Base-by-base conservation (phyloP, 1,284 basidiomycete species). In the Ceratorhiza oryzae-sativae region DNA sequence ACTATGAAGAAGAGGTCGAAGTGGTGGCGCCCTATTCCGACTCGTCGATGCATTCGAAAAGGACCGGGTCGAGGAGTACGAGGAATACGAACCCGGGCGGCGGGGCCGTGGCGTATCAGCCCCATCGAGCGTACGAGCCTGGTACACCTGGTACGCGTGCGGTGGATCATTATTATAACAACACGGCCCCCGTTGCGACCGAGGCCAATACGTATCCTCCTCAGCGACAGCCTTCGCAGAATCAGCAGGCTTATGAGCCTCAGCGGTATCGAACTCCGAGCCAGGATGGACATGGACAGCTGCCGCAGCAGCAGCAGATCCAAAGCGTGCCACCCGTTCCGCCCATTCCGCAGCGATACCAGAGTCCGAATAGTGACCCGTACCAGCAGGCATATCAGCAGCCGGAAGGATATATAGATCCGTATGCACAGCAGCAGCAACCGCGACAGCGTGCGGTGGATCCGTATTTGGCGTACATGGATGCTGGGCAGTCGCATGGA, bases 131-230 rank as follows among this genome's bases (percentile, higher is more conserved):
- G 90, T 92, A 93, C 77, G 82, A 86, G 1, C 88, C 86, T 73
- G 89, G 84, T 25, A 80, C 87, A 1, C 80, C 82, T 20, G 91
- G 91, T 1, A 84, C 86, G 55, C 86, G 90, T 46, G 86, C 91
- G 4, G 84, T 92, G 3, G 91, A 93, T 75, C 89, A 90, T 39
- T 92, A 91, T 75, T 90, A 91, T 77, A 73, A 62, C 27, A 32
- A 32, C 13, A 46, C 71, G 12, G 58, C 71, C 1, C 55, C 65
- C 6, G 48, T 41, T 67, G 58, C 58, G 60, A 59, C 55, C 20
- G 39, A 60, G 12, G 59, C 72, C 13, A 61, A 60, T 51, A 61
- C 56, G n/a, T 60, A 71, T 34, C 42, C 58, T 13, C 58, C 42
- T 30, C 70, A 53, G 36, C 45, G 51, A 18, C 70, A 71, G 27